Evolutionary conservation across 1,284 basidiomycete genomes (phyloP).

Genomic region (Marasmius sp.): DNA sequence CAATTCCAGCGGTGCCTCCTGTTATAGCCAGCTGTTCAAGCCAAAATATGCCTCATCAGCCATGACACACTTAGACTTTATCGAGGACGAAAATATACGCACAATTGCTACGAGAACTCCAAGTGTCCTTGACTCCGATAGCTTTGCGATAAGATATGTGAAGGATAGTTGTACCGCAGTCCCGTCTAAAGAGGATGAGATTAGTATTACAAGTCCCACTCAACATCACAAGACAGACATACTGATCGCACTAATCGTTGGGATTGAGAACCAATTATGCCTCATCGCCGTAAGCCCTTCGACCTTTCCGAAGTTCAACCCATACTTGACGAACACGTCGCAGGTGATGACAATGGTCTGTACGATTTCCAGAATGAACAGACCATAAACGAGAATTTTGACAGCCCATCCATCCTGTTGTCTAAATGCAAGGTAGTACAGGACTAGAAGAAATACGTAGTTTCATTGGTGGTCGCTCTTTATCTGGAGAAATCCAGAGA

Average conservation of each 20-base stretch:
- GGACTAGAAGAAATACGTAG: slow-evolving; percentile 9
- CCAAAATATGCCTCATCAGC: not conserved
- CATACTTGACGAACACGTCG: slow-evolving; percentile 24
- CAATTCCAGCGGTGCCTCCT: not conserved
- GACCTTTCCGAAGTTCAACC: slow-evolving; percentile 18
- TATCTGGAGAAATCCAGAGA: not conserved
- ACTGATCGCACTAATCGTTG: slow-evolving; percentile 23
- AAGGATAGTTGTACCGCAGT: slow-evolving; percentile 13
- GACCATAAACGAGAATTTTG: slow-evolving; percentile 21
- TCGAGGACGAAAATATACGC: not conserved
- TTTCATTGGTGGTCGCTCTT: not conserved
- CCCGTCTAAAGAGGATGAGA: not conserved
- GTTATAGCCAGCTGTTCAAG: not conserved
- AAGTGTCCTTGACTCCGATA: slow-evolving; percentile 18
- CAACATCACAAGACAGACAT: not conserved
- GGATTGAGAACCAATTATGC: slow-evolving; percentile 19
- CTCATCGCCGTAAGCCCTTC: slow-evolving; percentile 18
- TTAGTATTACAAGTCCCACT: not conserved
- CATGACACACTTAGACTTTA: not conserved
- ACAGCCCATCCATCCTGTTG: slow-evolving; percentile 18
- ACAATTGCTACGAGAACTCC: not conserved
- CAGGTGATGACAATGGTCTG: slow-evolving; percentile 21
- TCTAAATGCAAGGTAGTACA: slow-evolving; percentile 22
- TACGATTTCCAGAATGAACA: slow-evolving; percentile 19
- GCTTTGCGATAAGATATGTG: slow-evolving; percentile 20